These are phyloP conservation scores for Euphrasia arctica DNA, from an alignment of 305 asterid genomes.

Conservation along the genomic window DNA sequence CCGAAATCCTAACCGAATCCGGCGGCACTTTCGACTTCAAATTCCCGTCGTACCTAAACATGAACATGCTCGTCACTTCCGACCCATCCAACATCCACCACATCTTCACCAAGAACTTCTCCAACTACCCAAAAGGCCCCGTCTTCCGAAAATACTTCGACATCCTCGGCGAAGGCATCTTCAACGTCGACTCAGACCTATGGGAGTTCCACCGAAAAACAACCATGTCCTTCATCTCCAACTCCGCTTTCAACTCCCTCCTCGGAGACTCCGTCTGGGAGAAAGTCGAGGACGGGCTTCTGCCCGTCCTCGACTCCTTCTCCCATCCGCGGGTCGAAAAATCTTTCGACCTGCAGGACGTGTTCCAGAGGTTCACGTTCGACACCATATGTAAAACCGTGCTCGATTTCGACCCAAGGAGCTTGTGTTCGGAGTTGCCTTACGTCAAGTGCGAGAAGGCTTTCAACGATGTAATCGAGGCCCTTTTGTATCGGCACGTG, in stretches of 20 bases:
- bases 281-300: not conserved
- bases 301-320: conserved; percentile 37
- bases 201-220: conserved; percentile 4
- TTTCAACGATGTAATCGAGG: conserved; percentile 35
- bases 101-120: conserved; percentile 9
- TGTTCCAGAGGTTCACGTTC: conserved; percentile 47
- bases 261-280: not conserved
- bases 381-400: conserved; percentile 39
- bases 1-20: conserved; percentile 20
- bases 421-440: conserved; percentile 37
- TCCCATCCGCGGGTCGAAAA: not conserved
- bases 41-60: conserved; percentile 41
- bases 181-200: not conserved
- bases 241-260: not conserved
- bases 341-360: conserved; percentile 43
- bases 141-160: not conserved
- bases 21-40: conserved; percentile 37
- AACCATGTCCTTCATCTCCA: not conserved
- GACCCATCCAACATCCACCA: conserved; percentile 9
- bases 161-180: not conserved
- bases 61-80: conserved; percentile 29
- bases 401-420: conserved; percentile 35
- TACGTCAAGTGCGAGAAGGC: conserved; percentile 42
- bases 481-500: conserved; percentile 38
- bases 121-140: conserved; percentile 11